Percentiles rank a stretch among this genome's conserved stretches.
These are phyloP conservation scores for Fusarium sp. DNA, from an alignment of 2,329 filamentous ascomycete species.

Conservation along the genomic window DNA sequence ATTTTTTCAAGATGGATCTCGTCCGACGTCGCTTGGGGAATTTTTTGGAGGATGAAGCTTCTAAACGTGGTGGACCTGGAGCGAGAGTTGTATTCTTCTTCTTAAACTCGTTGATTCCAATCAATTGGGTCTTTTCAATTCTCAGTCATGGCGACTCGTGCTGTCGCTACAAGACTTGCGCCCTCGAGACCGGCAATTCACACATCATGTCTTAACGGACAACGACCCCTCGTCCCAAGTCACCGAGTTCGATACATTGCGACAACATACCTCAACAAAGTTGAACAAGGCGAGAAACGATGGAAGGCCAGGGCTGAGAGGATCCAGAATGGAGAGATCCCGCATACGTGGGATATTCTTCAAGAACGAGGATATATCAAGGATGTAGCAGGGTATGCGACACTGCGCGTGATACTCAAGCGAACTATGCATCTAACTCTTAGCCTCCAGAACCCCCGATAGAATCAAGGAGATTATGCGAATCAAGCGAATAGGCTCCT, in stretches of 20 bases:
- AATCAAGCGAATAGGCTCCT: constrained; percentile 74
- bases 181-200: constrained; percentile 40
- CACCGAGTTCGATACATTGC: constrained; percentile 53
- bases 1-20: constrained; percentile 26
- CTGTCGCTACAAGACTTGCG: constrained; percentile 41
- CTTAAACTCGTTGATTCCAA: background rate
- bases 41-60: constrained; percentile 39
- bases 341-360: constrained; percentile 70
- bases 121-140: constrained; percentile 1
- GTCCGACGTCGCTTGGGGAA: constrained; percentile 43
- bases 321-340: constrained; percentile 62
- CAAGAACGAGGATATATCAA: constrained; percentile 80
- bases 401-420: constrained; percentile 1
- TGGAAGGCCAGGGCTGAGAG: constrained; percentile 61
- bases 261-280: constrained; percentile 57
- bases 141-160: constrained; percentile 46
- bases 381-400: constrained; percentile 75
- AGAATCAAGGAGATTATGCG: constrained; percentile 73
- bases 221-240: constrained; percentile 38
- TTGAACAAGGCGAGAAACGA: constrained; percentile 53
- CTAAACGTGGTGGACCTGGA: constrained; percentile 20
- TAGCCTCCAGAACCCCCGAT: constrained; percentile 54
- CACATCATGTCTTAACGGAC: constrained; percentile 41
- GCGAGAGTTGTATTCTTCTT: background rate
- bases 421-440: constrained; percentile 8